Evolutionary conservation across 805 yeast genomes (phyloP).

Genomic region (Schwanniomyces yamadae): DNA sequence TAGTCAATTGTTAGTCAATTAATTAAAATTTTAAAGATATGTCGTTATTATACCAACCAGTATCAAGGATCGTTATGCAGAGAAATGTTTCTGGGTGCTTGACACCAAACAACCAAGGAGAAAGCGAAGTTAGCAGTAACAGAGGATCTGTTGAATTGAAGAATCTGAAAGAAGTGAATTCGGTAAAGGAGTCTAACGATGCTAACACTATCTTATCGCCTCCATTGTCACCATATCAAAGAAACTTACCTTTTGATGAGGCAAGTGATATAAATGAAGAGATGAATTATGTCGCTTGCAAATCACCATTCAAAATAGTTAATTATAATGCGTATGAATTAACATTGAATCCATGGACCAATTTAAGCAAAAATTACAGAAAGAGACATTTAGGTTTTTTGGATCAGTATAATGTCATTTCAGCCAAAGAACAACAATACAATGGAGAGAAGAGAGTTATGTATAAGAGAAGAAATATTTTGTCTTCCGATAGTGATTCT

Average conservation of each 20-base stretch:
- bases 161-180: slow-evolving; percentile 5
- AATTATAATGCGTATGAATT: slow-evolving; percentile 45
- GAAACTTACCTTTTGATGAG: slow-evolving; percentile 8
- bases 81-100: slow-evolving; percentile 30
- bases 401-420: slow-evolving; percentile 46
- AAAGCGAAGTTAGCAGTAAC: slow-evolving; percentile 5
- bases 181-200: slow-evolving; percentile 1
- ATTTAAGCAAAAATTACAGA: slow-evolving; percentile 46
- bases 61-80: slow-evolving; percentile 25
- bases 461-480: slow-evolving; percentile 18
- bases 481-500: slow-evolving; percentile 32
- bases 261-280: slow-evolving; percentile 1
- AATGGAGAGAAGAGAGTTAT: slow-evolving; percentile 8
- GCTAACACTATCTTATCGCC: slow-evolving; percentile 40
- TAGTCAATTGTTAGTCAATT: slow-evolving; percentile 2
- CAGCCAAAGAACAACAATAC: slow-evolving; percentile 9
- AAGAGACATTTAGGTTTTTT: slow-evolving; percentile 51
- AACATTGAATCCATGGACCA: slow-evolving; percentile 52
- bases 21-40: slow-evolving; percentile 10
- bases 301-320: slow-evolving; percentile 48
- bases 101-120: slow-evolving; percentile 24
- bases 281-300: slow-evolving; percentile 14
- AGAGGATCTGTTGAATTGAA: slow-evolving; percentile 1
- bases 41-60: slow-evolving; percentile 35
- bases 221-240: slow-evolving; percentile 44